phyloP scores from a whole-genome alignment of 2,329 filamentous ascomycete genomes.

The Tolypocladium ophioglossoides region DNA sequence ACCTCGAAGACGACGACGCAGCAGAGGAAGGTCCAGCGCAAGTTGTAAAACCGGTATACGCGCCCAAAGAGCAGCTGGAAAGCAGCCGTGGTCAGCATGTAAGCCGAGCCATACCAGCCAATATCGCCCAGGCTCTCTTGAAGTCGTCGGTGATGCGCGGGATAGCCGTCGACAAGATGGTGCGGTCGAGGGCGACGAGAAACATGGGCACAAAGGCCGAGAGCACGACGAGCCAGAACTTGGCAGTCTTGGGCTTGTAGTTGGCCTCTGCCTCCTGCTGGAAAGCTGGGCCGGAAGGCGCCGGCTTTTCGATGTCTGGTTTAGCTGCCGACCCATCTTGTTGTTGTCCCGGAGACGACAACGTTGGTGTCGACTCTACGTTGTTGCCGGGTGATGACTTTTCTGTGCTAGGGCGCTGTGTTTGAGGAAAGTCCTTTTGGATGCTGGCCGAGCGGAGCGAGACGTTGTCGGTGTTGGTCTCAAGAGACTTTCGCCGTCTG shows the following conservation, averaged over 20 bases:
- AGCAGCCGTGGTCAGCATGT: constrained; percentile 49
- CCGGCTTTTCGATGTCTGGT: constrained; percentile 9
- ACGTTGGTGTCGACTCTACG: neutral
- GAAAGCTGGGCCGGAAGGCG: constrained; percentile 7
- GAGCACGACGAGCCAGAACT: constrained; percentile 44
- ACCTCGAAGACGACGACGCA: constrained; percentile 42
- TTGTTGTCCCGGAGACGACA: neutral
- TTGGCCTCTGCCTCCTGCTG: constrained; percentile 25
- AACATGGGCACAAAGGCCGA: constrained; percentile 46
- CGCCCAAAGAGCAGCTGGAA: constrained; percentile 41
- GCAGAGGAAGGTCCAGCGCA: constrained; percentile 35
- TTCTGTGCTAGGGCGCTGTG: neutral
- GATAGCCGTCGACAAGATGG: constrained; percentile 45
- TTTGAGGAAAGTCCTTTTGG: neutral
- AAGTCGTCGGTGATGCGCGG: constrained; percentile 47
- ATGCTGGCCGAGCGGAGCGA: neutral
- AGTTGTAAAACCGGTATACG: constrained; percentile 42
- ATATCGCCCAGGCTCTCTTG: constrained; percentile 47
- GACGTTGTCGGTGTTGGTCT: neutral
- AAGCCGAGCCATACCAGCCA: constrained; percentile 53
- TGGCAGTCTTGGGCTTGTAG: constrained; percentile 40
- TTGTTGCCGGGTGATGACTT: neutral
- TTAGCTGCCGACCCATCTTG: neutral
- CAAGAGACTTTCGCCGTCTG: neutral
- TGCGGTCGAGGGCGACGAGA: constrained; percentile 45